Percentiles rank a stretch among this genome's conserved stretches.
These are phyloP conservation scores for Boletus rubropictus DNA, from an alignment of 768 basidiomycete species.

Conservation along the genomic window DNA sequence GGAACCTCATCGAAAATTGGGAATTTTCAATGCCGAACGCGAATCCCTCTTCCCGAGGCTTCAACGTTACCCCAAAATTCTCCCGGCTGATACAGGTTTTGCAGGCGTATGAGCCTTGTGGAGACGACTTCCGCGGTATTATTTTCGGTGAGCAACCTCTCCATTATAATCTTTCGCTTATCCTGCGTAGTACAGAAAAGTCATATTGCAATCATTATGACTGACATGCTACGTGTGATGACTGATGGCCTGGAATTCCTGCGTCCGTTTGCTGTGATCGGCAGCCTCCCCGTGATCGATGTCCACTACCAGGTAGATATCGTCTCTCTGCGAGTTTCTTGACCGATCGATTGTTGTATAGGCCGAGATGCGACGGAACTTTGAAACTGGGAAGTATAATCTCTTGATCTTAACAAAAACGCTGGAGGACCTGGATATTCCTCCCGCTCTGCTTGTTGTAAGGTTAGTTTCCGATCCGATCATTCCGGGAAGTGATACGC, in stretches of 20 bases:
- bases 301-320: conserved; percentile 30
- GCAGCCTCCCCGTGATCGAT: conserved; percentile 32
- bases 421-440: conserved; percentile 55
- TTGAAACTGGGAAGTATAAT: conserved; percentile 54
- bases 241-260: conserved; percentile 48
- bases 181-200: conserved; percentile 44
- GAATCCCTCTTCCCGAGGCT: conserved; percentile 48
- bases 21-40: conserved; percentile 59
- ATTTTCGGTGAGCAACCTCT: conserved; percentile 48
- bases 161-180: conserved; percentile 32
- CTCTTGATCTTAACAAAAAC: conserved; percentile 57
- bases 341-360: conserved; percentile 20
- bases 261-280: conserved; percentile 46
- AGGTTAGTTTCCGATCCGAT: conserved; percentile 37
- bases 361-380: conserved; percentile 46
- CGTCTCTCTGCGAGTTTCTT: neutral
- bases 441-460: conserved; percentile 53
- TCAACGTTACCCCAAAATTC: conserved; percentile 70
- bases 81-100: conserved; percentile 54
- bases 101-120: conserved; percentile 46
- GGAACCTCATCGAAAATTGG: conserved; percentile 52
- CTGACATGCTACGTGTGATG: conserved; percentile 52
- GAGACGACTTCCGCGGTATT: conserved; percentile 59
- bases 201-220: conserved; percentile 50
- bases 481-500: neutral